A percentile compares a stretch with the other conserved stretches of the same genome.
phyloP scores from a whole-genome alignment of 768 basidiomycete species.

The Cystoderma amianthinum region DNA sequence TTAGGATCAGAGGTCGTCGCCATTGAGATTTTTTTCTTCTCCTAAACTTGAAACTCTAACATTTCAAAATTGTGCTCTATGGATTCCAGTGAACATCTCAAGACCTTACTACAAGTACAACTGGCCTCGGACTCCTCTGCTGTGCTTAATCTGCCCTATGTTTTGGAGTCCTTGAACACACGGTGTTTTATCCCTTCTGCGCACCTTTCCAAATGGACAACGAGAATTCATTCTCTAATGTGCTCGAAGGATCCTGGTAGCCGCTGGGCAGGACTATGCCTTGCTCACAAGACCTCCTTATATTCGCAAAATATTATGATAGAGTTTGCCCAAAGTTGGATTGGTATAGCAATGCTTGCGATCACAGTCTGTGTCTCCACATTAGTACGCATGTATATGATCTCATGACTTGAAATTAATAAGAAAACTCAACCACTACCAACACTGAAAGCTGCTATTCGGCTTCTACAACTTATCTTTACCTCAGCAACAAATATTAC shows the following conservation, averaged over 20 bases:
- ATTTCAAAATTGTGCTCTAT: constrained; percentile 15
- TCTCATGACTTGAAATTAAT: constrained; percentile 13
- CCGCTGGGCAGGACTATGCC: constrained; percentile 74
- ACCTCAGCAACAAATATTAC: constrained; percentile 49
- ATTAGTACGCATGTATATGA: constrained; percentile 3
- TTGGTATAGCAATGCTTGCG: constrained; percentile 53
- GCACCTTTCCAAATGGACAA: constrained; percentile 69
- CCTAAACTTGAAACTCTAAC: background rate
- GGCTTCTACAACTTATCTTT: constrained; percentile 58
- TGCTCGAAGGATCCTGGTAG: constrained; percentile 73
- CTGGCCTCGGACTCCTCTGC: constrained; percentile 64
- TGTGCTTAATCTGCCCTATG: constrained; percentile 49
- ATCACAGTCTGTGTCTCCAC: constrained; percentile 53
- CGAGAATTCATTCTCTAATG: constrained; percentile 66
- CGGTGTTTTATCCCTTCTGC: constrained; percentile 53
- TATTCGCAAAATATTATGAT: constrained; percentile 55
- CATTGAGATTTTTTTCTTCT: constrained; percentile 1
- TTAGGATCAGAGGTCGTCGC: constrained; percentile 10
- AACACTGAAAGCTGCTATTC: constrained; percentile 54
- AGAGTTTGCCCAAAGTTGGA: constrained; percentile 70
- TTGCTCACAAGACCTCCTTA: constrained; percentile 61
- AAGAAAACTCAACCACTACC: constrained; percentile 68
- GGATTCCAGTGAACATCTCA: constrained; percentile 48
- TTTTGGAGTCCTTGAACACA: constrained; percentile 46
- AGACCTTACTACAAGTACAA: constrained; percentile 61